Percentiles rank a stretch among this genome's conserved stretches.
These are phyloP conservation scores for Penicillium aurantiogriseum DNA, from an alignment of 2,329 filamentous ascomycete genomes.

Conservation along the genomic window DNA sequence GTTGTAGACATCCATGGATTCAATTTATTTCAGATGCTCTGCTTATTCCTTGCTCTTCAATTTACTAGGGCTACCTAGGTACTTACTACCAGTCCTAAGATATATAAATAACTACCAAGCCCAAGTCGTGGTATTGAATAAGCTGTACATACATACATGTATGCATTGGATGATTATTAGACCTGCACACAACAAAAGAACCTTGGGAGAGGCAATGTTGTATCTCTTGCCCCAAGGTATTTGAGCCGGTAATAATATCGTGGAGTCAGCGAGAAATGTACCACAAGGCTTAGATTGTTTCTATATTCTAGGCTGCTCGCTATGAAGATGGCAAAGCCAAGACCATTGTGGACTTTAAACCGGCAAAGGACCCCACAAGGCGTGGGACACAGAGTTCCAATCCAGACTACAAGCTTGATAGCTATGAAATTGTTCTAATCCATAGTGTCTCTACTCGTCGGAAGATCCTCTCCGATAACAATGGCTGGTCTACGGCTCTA, in stretches of 20 bases:
- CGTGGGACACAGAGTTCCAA: not conserved
- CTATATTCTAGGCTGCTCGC: not conserved
- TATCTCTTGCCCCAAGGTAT: not conserved
- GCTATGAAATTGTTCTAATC: not conserved
- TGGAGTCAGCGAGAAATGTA: not conserved
- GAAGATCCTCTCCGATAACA: too few relatives aligned
- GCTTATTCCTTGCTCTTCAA: not conserved
- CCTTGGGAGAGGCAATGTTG: not conserved
- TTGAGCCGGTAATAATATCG: not conserved
- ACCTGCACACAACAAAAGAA: not conserved
- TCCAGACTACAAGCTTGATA: not conserved
- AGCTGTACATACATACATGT: not conserved
- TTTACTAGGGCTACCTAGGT: not conserved
- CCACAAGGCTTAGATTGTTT: not conserved
- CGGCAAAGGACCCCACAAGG: not conserved
- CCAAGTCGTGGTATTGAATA: not conserved
- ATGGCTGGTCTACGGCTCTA: too few relatives aligned
- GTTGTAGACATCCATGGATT: not conserved
- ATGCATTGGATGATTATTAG: not conserved
- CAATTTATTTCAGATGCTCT: not conserved
- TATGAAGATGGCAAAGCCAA: not conserved
- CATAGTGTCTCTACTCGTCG: not conserved
- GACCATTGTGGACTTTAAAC: not conserved
- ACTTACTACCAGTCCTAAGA: too few relatives aligned
- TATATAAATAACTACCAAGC: not conserved